These are phyloP conservation scores for Podospora australis DNA, from an alignment of 495 filamentous ascomycete species.

Conservation along the genomic window DNA sequence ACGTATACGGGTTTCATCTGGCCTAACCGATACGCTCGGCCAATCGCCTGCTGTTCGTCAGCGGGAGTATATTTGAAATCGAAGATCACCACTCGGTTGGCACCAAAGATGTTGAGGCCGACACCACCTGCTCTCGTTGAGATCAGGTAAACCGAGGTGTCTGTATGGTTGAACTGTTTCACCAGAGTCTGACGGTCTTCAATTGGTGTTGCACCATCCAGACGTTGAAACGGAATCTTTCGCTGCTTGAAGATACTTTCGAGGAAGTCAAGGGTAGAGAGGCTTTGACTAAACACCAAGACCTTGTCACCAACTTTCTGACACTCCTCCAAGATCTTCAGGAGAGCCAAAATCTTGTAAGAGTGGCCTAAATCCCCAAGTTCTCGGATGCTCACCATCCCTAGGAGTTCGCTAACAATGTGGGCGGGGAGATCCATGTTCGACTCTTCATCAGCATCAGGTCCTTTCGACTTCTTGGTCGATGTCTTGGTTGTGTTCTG, in stretches of 20 bases:
- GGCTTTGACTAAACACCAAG: constrained; percentile 72
- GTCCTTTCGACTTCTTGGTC: constrained; percentile 5
- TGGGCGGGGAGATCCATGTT: constrained; percentile 23
- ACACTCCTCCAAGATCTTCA: constrained; percentile 59
- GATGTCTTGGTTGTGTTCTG: constrained; percentile 11
- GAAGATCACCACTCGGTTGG: constrained; percentile 83
- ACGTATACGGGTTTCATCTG: constrained; percentile 80
- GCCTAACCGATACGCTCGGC: constrained; percentile 79
- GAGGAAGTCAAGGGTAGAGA: constrained; percentile 63
- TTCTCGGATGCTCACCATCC: constrained; percentile 19
- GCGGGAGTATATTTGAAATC: constrained; percentile 78
- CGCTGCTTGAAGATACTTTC: constrained; percentile 44
- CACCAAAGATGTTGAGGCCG: constrained; percentile 76
- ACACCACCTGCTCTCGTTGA: constrained; percentile 77
- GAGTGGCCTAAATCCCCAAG: constrained; percentile 42
- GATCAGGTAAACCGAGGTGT: constrained; percentile 57
- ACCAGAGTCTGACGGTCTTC: constrained; percentile 50
- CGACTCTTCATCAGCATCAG: constrained; percentile 25
- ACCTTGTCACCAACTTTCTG: constrained; percentile 59
- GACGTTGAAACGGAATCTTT: constrained; percentile 41
- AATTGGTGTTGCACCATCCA: constrained; percentile 59
- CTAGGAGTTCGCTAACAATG: constrained; percentile 28
- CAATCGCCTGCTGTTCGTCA: constrained; percentile 83
- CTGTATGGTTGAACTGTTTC: constrained; percentile 59
- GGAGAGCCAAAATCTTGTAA: constrained; percentile 58